Percentiles rank a stretch among this genome's conserved stretches.
These are phyloP conservation scores for Saccharomycopsis guyanensis DNA, from an alignment of 805 yeast species.

Conservation along the genomic window DNA sequence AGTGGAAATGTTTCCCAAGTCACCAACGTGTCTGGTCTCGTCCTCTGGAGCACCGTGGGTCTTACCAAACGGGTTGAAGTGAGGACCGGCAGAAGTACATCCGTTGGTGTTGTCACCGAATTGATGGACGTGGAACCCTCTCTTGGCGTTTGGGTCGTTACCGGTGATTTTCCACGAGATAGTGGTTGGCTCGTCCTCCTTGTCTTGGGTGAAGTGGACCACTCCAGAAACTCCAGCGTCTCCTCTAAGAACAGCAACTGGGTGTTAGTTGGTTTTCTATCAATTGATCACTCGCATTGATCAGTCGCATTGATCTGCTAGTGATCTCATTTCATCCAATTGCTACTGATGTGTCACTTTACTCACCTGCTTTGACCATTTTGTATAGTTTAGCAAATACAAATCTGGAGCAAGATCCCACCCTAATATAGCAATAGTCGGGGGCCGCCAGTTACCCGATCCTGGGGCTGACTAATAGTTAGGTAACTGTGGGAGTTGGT, in stretches of 20 bases:
- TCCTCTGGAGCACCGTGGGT: slow-evolving; percentile 91
- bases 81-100: slow-evolving; percentile 97
- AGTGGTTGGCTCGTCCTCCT: slow-evolving; percentile 77
- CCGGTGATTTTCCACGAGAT: slow-evolving; percentile 86
- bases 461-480: no score
- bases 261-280: not conserved
- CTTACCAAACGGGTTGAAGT: slow-evolving; percentile 86
- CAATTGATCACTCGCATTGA: not conserved
- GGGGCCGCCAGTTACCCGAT: no score
- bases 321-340: not conserved
- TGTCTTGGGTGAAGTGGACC: slow-evolving; percentile 77
- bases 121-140: slow-evolving; percentile 98
- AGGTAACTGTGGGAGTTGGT: no score
- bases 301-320: not conserved
- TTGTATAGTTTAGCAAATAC: no score
- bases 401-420: no score
- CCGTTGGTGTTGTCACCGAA: slow-evolving; percentile 99
- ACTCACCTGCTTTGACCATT: slow-evolving; percentile 29
- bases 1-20: slow-evolving; percentile 88
- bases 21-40: slow-evolving; percentile 83
- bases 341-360: slow-evolving; percentile 8
- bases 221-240: slow-evolving; percentile 84
- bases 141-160: slow-evolving; percentile 75
- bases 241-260: slow-evolving; percentile 94
- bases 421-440: no score